These are phyloP conservation scores for Selaginella tamariscina DNA, from an alignment of 75 land plant genomes.

Conservation along the genomic window DNA sequence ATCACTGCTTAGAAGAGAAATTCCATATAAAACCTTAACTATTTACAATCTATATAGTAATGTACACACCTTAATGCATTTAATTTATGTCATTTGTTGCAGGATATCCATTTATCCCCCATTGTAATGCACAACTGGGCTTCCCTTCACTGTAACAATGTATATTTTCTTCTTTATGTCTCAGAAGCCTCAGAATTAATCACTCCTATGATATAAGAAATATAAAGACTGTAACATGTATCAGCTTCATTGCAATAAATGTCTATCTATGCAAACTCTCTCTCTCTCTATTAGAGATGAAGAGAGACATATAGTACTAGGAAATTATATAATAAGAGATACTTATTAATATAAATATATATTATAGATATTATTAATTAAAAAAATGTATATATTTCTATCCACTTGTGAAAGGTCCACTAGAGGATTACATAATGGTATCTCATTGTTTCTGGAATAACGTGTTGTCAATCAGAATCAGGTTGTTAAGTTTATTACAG, in stretches of 20 bases:
- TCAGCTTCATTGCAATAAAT: too few species aligned
- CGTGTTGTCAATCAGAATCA: too few species aligned
- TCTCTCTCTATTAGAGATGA: too few species aligned
- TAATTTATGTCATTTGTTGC: not conserved
- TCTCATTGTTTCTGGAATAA: too few species aligned
- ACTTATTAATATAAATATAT: not conserved
- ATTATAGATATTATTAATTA: not conserved
- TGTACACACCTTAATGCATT: not conserved
- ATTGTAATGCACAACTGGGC: conserved; percentile 28
- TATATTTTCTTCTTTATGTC: conserved; percentile 20
- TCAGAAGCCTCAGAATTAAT: not conserved
- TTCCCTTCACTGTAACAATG: conserved; percentile 34
- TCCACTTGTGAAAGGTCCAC: too few species aligned
- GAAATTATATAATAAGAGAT: not conserved
- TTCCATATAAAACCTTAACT: not conserved
- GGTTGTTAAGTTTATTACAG: too few species aligned
- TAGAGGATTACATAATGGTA: too few species aligned
- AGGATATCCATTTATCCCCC: not conserved
- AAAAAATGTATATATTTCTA: not conserved
- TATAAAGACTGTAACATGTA: not conserved
- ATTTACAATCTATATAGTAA: not conserved
- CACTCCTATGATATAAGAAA: not conserved
- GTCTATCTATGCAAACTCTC: too few species aligned
- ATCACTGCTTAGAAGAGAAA: not conserved
- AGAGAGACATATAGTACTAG: not conserved